Evolutionary conservation across 495 filamentous ascomycete species (phyloP), one percentile per base, ranked within the genome.

Genomic region (Achaetomiella virescens): DNA sequence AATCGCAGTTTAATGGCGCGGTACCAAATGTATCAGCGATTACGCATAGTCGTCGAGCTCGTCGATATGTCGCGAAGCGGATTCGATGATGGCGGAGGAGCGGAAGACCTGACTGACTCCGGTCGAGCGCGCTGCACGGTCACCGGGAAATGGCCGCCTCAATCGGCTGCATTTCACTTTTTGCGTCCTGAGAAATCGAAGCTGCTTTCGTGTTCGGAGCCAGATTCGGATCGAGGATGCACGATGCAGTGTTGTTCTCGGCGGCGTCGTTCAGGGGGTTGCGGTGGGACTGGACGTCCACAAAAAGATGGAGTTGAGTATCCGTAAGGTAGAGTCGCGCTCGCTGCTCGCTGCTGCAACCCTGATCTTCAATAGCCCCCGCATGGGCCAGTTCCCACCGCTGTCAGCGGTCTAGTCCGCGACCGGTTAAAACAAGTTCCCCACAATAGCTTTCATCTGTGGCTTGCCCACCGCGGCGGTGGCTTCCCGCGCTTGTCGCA

Each of bases 291-390:
- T 31, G 21, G 18, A 44, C 37, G 51, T 42, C 51, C 27, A 31
- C 29, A 53, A 53, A 53, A 53, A 36, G 41, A 45, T 44, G 40
- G 51, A 45, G 51, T 29, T n/a, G n/a, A n/a, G n/a, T n/a, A n/a
- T n/a, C n/a, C n/a, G n/a, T n/a, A n/a, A 14, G 35, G 27, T 25
- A n/a, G 27, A 29, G 38, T 43, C 40, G 38, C 38, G 35, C 35
- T 44, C 37, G 37, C 15, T 52, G 35, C 35, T 44, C 37, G 37
- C 15, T 52, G 48, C 48, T 52, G 36, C 7, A 41, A 21, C 37
- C 49, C 25, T 52, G 49, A 27, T n/a, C n/a, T 20, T 42, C 37
- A 43, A 29, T 6, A 48, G 49, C n/a, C 31, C 42, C 52, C 52
- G 52, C 52, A 46, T 54, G 41, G 51, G 29, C 40, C 29, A 22